Evolutionary conservation across 1,284 basidiomycete species (phyloP).

Genomic region (Ganoderma sinense): DNA sequence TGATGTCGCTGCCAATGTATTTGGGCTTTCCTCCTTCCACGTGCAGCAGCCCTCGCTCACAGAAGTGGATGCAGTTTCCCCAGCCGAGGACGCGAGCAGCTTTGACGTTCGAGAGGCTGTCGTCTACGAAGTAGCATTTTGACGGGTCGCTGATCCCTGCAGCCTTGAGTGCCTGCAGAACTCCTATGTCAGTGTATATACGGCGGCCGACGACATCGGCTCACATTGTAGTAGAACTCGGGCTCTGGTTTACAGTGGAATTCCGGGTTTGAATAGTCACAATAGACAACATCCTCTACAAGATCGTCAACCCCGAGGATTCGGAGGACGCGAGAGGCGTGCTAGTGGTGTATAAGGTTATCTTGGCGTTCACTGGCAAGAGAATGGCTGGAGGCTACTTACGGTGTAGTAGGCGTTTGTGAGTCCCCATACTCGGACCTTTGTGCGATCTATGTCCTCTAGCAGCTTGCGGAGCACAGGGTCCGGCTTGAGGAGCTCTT

Average conservation of each 20-base stretch:
- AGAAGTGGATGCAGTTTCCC: constrained; percentile 78
- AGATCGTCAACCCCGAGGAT: constrained; percentile 80
- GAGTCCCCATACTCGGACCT: constrained; percentile 82
- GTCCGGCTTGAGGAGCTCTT: constrained; percentile 79
- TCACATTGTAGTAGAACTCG: constrained; percentile 70
- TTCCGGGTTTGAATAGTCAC: constrained; percentile 75
- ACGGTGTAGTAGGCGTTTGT: constrained; percentile 86
- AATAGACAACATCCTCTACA: constrained; percentile 84
- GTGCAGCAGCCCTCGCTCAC: constrained; percentile 66
- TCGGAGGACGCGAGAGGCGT: constrained; percentile 81
- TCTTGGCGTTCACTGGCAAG: neutral
- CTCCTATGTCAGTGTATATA: neutral
- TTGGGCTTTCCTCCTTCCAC: constrained; percentile 68
- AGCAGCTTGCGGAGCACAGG: constrained; percentile 72
- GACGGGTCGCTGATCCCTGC: constrained; percentile 67
- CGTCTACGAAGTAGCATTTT: constrained; percentile 80
- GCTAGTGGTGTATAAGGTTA: constrained; percentile 49
- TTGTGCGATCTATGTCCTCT: constrained; percentile 80
- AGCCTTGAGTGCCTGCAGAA: constrained; percentile 63
- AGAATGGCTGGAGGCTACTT: constrained; percentile 34
- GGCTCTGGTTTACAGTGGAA: constrained; percentile 89
- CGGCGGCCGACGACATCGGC: constrained; percentile 2
- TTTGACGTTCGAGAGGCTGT: constrained; percentile 72
- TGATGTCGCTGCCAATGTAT: constrained; percentile 52
- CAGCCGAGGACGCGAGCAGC: constrained; percentile 72